phyloP scores from a whole-genome alignment of 164 flowering plant species.

The Vitis amurensis region DNA sequence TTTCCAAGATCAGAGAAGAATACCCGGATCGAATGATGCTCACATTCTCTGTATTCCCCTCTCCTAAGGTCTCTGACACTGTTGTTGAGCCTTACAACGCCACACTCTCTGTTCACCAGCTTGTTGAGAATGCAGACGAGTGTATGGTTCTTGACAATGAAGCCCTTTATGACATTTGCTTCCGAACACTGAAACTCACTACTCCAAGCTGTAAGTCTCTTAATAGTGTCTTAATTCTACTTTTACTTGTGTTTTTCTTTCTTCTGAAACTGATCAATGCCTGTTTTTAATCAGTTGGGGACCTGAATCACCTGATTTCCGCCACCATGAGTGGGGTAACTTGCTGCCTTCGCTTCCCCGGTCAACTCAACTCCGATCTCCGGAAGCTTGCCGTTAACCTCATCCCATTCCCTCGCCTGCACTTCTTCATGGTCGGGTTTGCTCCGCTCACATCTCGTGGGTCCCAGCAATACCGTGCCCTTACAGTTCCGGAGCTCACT shows the following conservation, averaged over 20 bases:
- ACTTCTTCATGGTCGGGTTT: no score
- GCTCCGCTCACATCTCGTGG: no score
- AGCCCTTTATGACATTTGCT: slow-evolving; percentile 51
- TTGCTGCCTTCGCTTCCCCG: slow-evolving; percentile 40
- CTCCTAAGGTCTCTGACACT: slow-evolving; percentile 46
- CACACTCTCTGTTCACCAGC: slow-evolving; percentile 50
- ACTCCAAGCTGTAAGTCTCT: slow-evolving; percentile 45
- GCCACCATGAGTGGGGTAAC: slow-evolving; percentile 61
- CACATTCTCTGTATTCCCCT: no score
- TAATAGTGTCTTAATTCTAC: not conserved
- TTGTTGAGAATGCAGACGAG: slow-evolving; percentile 52
- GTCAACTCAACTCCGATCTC: no score
- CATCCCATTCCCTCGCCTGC: no score
- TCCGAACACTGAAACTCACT: slow-evolving; percentile 48
- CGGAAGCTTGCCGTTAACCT: no score
- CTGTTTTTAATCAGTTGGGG: slow-evolving; percentile 35
- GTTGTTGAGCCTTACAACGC: slow-evolving; percentile 55
- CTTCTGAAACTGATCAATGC: no score
- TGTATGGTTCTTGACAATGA: slow-evolving; percentile 54
- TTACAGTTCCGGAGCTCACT: no score
- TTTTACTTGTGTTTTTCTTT: not conserved
- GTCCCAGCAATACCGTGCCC: no score
- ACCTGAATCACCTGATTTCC: slow-evolving; percentile 47
- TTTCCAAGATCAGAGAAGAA: no score
- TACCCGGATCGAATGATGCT: no score